Conservation (phyloP, 805 yeast genomes). For the Ogataea siamensis region DNA sequence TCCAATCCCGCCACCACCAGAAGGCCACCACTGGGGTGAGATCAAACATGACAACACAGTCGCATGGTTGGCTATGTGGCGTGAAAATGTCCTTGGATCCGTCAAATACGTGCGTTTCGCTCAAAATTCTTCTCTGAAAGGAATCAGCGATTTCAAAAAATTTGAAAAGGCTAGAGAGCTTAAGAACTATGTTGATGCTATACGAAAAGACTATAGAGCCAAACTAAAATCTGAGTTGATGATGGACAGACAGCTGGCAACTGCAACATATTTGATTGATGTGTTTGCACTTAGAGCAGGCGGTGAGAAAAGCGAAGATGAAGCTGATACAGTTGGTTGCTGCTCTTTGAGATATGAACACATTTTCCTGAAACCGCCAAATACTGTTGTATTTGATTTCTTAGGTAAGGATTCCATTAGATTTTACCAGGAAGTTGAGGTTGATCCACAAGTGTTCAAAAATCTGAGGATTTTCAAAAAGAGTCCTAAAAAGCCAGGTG, state of each 20-base stretch:
- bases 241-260: slow-evolving; percentile 89
- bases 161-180: slow-evolving; percentile 91
- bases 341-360: slow-evolving; percentile 92
- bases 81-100: slow-evolving; percentile 81
- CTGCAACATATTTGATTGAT: slow-evolving; percentile 90
- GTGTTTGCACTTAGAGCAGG: slow-evolving; percentile 95
- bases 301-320: slow-evolving; percentile 95
- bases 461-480: slow-evolving; percentile 84
- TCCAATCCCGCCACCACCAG: slow-evolving; percentile 77
- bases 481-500: slow-evolving; percentile 87
- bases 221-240: slow-evolving; percentile 71
- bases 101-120: slow-evolving; percentile 90
- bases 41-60: slow-evolving; percentile 85
- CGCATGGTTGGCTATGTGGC: slow-evolving; percentile 97
- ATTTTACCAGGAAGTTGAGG: slow-evolving; percentile 88
- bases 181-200: slow-evolving; percentile 64
- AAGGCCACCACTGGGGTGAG: slow-evolving; percentile 89
- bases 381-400: slow-evolving; percentile 83
- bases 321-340: slow-evolving; percentile 98
- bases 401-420: slow-evolving; percentile 94
- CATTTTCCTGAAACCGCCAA: slow-evolving; percentile 80
- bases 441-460: slow-evolving; percentile 87
- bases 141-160: slow-evolving; percentile 85
- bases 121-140: slow-evolving; percentile 86
- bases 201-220: slow-evolving; percentile 70